Percentiles rank a stretch among this genome's conserved stretches.
Evolutionary conservation across 106 monocot species (phyloP).

Genomic region (Acorus gramineus): DNA sequence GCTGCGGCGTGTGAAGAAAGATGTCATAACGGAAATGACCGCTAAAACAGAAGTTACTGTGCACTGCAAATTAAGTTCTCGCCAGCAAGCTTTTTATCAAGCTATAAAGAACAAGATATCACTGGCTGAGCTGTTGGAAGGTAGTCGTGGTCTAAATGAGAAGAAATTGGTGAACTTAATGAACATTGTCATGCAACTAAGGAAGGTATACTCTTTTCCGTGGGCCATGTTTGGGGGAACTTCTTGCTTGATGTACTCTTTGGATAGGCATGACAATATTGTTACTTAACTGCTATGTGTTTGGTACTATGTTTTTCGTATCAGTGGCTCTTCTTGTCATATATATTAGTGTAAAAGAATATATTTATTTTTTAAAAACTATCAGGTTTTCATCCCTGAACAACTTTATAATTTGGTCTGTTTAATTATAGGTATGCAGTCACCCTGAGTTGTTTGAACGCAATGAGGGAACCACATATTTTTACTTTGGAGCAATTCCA

Average conservation of each 20-base stretch:
- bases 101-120: slow-evolving; percentile 99
- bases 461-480: slow-evolving; percentile 86
- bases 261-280: too few relatives aligned
- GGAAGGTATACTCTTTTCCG: slow-evolving; percentile 47
- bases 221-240: too few relatives aligned
- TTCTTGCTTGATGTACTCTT: too few relatives aligned
- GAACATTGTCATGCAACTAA: slow-evolving; percentile 95
- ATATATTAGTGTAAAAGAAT: too few relatives aligned
- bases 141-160: slow-evolving; percentile 73
- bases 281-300: too few relatives aligned
- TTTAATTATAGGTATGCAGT: slow-evolving; percentile 74
- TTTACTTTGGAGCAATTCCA: slow-evolving; percentile 75
- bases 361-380: too few relatives aligned
- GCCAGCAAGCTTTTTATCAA: slow-evolving; percentile 95
- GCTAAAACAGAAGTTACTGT: slow-evolving; percentile 85
- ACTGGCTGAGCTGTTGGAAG: slow-evolving; percentile 79
- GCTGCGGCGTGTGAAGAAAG: slow-evolving; percentile 93
- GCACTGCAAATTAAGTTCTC: slow-evolving; percentile 91
- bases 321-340: too few relatives aligned
- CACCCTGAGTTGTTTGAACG: slow-evolving; percentile 99
- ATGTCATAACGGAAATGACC: slow-evolving; percentile 96
- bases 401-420: neutral
- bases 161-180: slow-evolving; percentile 92
- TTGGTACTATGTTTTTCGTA: too few relatives aligned
- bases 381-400: neutral